phyloP scores from a whole-genome alignment of 495 filamentous ascomycete genomes.

The Aspergillus homomorphus region DNA sequence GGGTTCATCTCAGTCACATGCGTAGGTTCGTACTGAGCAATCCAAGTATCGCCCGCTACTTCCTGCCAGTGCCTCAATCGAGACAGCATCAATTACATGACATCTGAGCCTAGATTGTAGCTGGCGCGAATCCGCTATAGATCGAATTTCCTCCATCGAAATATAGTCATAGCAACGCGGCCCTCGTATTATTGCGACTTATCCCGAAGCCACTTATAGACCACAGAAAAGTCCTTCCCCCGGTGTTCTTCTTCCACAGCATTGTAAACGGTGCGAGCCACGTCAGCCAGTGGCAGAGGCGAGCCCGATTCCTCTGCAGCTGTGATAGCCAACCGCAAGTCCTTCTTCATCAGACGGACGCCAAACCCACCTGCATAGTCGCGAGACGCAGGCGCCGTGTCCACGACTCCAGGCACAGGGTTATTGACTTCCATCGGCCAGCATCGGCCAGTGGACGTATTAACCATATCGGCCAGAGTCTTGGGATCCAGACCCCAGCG shows the following conservation, averaged over 20 bases:
- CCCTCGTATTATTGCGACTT: conserved; percentile 28
- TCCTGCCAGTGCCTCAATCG: too few species aligned
- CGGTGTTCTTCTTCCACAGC: conserved; percentile 56
- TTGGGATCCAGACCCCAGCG: conserved; percentile 80
- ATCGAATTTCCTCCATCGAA: background rate
- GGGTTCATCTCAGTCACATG: too few species aligned
- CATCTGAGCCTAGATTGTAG: too few species aligned
- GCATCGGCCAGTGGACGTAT: conserved; percentile 79
- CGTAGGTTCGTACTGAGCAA: too few species aligned
- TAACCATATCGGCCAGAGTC: conserved; percentile 75
- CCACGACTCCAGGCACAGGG: conserved; percentile 80
- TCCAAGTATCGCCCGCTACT: too few species aligned
- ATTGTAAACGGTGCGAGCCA: conserved; percentile 66
- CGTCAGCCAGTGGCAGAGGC: conserved; percentile 60
- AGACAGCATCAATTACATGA: too few species aligned
- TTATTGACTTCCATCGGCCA: conserved; percentile 95
- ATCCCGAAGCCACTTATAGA: conserved; percentile 68
- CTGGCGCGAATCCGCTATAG: too few species aligned
- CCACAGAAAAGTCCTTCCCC: conserved; percentile 80
- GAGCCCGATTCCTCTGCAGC: conserved; percentile 69
- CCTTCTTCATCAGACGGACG: conserved; percentile 80
- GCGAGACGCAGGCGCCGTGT: conserved; percentile 64
- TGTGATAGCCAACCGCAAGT: conserved; percentile 66
- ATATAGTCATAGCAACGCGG: background rate
- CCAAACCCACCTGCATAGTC: conserved; percentile 84